Conservation (phyloP, 2,329 filamentous ascomycete species). For the Davidsoniella eucalypti region DNA sequence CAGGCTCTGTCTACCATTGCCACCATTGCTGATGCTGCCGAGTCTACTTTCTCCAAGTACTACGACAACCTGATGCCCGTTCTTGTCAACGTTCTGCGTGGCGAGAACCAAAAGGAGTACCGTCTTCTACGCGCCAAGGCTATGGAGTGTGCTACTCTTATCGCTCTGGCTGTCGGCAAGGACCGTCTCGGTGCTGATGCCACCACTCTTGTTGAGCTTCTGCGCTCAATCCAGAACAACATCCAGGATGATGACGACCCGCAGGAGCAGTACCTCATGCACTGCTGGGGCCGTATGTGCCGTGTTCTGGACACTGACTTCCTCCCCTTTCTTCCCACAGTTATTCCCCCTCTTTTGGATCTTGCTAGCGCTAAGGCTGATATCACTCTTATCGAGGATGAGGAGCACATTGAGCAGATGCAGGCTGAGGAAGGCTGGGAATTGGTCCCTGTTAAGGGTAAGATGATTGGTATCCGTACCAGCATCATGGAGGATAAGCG, state of each 20-base stretch:
- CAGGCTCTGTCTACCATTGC: slow-evolving; percentile 95
- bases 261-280: slow-evolving; percentile 89
- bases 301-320: slow-evolving; percentile 83
- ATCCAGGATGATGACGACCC: slow-evolving; percentile 88
- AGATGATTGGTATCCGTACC: slow-evolving; percentile 96
- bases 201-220: slow-evolving; percentile 67
- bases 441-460: slow-evolving; percentile 87
- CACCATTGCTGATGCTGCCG: slow-evolving; percentile 95
- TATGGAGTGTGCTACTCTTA: slow-evolving; percentile 96
- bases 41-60: slow-evolving; percentile 86
- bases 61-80: slow-evolving; percentile 94
- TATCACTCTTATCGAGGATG: slow-evolving; percentile 87
- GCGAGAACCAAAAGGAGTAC: slow-evolving; percentile 88
- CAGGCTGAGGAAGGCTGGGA: slow-evolving; percentile 97
- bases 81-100: slow-evolving; percentile 72
- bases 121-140: slow-evolving; percentile 84
- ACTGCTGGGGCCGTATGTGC: slow-evolving; percentile 99
- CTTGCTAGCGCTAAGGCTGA: slow-evolving; percentile 91
- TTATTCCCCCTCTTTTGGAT: slow-evolving; percentile 86
- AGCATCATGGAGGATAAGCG: slow-evolving; percentile 96
- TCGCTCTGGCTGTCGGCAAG: slow-evolving; percentile 86
- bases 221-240: slow-evolving; percentile 71
- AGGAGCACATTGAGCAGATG: slow-evolving; percentile 81
- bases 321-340: slow-evolving; percentile 75
- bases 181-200: slow-evolving; percentile 81